Percentiles rank a stretch among this genome's conserved stretches.
phyloP scores from a whole-genome alignment of 805 yeast genomes.

The Lachancea sp. region DNA sequence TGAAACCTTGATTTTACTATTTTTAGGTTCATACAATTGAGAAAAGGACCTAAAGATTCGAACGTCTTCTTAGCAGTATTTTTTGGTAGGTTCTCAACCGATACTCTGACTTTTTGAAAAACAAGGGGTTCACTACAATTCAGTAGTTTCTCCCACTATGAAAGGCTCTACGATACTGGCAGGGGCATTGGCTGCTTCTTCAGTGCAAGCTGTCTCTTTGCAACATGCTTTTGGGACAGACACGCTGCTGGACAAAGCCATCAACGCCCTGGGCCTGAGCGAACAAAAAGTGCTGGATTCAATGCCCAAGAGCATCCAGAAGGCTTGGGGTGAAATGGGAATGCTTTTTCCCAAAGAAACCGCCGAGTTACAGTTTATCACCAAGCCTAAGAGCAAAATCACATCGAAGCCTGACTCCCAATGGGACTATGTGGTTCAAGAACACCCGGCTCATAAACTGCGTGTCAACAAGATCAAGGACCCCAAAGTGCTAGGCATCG shows the following conservation, averaged over 20 bases:
- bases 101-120: no score
- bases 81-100: no score
- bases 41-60: no score
- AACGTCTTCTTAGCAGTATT: no score
- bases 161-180: conserved; percentile 2
- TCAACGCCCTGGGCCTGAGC: conserved; percentile 47
- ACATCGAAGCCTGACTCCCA: conserved; percentile 20
- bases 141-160: not conserved
- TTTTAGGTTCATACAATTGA: no score
- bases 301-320: conserved; percentile 44
- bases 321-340: conserved; percentile 60
- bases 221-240: conserved; percentile 9
- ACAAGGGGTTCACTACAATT: no score
- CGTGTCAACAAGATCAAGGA: conserved; percentile 49
- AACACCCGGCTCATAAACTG: conserved; percentile 46
- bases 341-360: conserved; percentile 52
- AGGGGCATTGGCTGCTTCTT: conserved; percentile 5
- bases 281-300: conserved; percentile 31
- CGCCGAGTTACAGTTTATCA: conserved; percentile 41
- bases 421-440: conserved; percentile 28
- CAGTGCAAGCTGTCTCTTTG: conserved; percentile 9
- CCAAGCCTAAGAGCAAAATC: conserved; percentile 41
- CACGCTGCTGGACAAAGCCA: conserved; percentile 41
- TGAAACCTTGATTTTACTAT: no score
- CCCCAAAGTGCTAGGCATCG: conserved; percentile 70